Conservation (phyloP, 2,329 filamentous ascomycete genomes). For the Aspergillus jensenii region DNA sequence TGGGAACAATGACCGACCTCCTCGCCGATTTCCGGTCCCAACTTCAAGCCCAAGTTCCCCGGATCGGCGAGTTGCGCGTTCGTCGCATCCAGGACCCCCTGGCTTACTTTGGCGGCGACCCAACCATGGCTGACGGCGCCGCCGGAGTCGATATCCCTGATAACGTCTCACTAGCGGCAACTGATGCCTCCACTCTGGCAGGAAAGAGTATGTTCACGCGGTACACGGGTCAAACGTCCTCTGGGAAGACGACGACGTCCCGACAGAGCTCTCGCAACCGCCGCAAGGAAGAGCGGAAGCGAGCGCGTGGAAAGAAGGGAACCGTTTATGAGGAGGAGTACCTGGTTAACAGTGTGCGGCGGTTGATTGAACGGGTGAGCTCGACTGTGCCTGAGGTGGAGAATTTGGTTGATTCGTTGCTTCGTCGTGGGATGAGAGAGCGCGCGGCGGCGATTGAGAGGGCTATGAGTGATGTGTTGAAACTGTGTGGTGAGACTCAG, state of each 20-base stretch:
- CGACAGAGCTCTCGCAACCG: slow-evolving; percentile 86
- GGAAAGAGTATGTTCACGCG: slow-evolving; percentile 88
- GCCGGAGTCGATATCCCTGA: slow-evolving; percentile 73
- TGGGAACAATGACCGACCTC: slow-evolving; percentile 81
- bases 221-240: slow-evolving; percentile 63
- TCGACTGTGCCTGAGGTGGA: slow-evolving; percentile 69
- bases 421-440: slow-evolving; percentile 83
- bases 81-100: slow-evolving; percentile 84
- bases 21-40: slow-evolving; percentile 90
- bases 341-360: slow-evolving; percentile 79
- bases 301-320: slow-evolving; percentile 90
- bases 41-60: slow-evolving; percentile 78
- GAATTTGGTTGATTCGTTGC: slow-evolving; percentile 71
- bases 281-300: slow-evolving; percentile 88
- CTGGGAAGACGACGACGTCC: slow-evolving; percentile 32
- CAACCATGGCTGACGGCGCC: slow-evolving; percentile 48
- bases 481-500: slow-evolving; percentile 65
- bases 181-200: slow-evolving; percentile 71
- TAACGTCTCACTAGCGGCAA: slow-evolving; percentile 87
- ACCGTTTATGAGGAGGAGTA: slow-evolving; percentile 99
- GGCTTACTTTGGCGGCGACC: slow-evolving; percentile 82
- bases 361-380: slow-evolving; percentile 81
- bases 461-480: slow-evolving; percentile 71
- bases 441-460: slow-evolving; percentile 74
- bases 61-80: slow-evolving; percentile 75